Evolutionary conservation across 1,284 basidiomycete genomes (phyloP), one percentile per base, ranked within the genome.

Genomic region (Fomitopsis betulina): DNA sequence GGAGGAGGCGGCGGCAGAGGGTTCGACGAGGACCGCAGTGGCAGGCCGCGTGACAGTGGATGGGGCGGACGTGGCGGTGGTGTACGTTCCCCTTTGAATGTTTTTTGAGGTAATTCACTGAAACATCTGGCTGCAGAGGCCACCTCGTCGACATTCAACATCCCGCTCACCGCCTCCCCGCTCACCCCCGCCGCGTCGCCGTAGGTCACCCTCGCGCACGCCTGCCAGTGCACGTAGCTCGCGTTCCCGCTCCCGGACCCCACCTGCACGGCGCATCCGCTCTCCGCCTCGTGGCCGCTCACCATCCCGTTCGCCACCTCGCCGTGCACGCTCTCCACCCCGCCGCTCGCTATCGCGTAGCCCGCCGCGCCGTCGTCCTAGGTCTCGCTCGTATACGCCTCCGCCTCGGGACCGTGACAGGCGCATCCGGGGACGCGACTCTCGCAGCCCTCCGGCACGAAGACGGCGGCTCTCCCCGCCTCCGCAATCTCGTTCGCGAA

Each of bases 361-460:
- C 21, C 75, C 68, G 19, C 74, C 65, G 9, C 61, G 54, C 10
- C 62, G 63, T 32, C 64, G 67, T 23, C 70, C 65, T 25, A 75
- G 69, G 21, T 74, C 78, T 52, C 78, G 77, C 30, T 75, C 75
- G n/a, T 73, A 75, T 27, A 37, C 76, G 81, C 54, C 77, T 70
- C 75, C 80, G 30, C 73, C 79, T 52, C 75, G 79, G 67, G 62
- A 75, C 51, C 75, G 72, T 19, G 58, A 74, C 45, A 64, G 76
- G 38, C 72, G 73, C 38, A 63, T 63, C 13, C 70, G 73, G 62
- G 74, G 69, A 12, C 69, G 79, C 40, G 76, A 76, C 56, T 84
- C 82, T 58, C 79, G 82, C 21, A 84, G 83, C 65, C 86, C 87
- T 0, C 84, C 84, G 32, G 70, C 78, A 2, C 77, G 84, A 7